Evolutionary conservation across 345 rosid genomes (phyloP), one percentile per base, ranked within the genome.

Genomic region (Eucalyptus curtisii): DNA sequence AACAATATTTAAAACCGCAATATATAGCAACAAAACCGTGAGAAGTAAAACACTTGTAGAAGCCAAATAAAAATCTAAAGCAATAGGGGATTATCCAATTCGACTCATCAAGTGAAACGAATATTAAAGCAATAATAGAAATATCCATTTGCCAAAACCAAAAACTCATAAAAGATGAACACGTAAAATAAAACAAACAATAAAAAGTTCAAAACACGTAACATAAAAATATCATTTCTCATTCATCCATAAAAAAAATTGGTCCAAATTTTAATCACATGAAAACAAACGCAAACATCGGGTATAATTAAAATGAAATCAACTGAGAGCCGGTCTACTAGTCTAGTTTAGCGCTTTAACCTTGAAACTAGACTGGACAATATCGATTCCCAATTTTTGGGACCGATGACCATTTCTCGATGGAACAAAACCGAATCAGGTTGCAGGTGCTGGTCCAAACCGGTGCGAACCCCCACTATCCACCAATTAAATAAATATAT

Each of bases 311-410:
- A 37, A 37, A 40, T 76, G 47, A 47, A 4, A 2, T 5, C 24
- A 52, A 3, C 7, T 7, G 10, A 52, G 57, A 20, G 45, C 4
- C 3, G 0, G 14, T 71, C 1, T 17, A 6, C 4, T 20, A 7
- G 1, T 71, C 13, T 5, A 5, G 5, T 33, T 68, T 10, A 9
- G 80, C 80, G 33, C 25, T 13, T 33, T 9, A 11, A 33, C 25
- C 45, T 17, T 3, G 4, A 7, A 19, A 71, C 14, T 13, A 19
- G 37, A 19, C 0, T 6, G 14, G 4, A 37, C 1, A 2, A 6
- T 3, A 22, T 8, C 14, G 45, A 12, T 71, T 71, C 1, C 1
- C 45, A 16, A 71, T 71, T 71, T 33, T 37, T 7, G 25, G 25
- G 45, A 37, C 12, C 8, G 14, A 71, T 6, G 25, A 5, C 13